Conservation (phyloP, 176 grass and related monocot genomes). For the Bonia amplexicaulis region DNA sequence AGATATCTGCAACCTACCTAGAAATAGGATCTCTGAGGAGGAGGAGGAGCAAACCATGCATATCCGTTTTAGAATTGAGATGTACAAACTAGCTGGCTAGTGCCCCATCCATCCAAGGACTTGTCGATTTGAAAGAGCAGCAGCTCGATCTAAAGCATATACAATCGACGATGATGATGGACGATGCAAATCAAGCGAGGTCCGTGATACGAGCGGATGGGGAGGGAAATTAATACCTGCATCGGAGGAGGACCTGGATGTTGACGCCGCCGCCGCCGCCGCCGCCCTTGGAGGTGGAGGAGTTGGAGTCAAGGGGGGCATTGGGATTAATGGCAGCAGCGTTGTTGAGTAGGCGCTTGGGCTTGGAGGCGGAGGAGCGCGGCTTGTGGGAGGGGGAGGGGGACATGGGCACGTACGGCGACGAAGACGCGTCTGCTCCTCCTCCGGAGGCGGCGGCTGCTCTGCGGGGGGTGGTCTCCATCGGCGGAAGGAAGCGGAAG, state of each 20-base stretch:
- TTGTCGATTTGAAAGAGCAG: too few species aligned
- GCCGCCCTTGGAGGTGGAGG: conserved; percentile 12
- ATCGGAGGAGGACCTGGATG: conserved; percentile 65
- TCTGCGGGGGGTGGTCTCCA: conserved; percentile 29
- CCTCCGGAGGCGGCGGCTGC: background rate
- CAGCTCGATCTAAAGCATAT: too few species aligned
- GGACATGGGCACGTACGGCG: conserved; percentile 14
- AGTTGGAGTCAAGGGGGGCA: background rate
- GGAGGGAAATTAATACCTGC: conserved; percentile 37
- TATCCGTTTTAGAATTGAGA: too few species aligned
- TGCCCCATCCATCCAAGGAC: too few species aligned
- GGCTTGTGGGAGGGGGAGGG: conserved; percentile 26
- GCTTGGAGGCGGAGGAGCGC: conserved; percentile 2
- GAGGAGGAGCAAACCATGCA: too few species aligned
- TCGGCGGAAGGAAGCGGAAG: background rate
- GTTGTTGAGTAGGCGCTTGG: conserved; percentile 6
- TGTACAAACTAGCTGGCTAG: too few species aligned
- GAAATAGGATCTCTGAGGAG: too few species aligned
- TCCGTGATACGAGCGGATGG: too few species aligned
- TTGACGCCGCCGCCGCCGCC: conserved; percentile 45
- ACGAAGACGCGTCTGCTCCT: background rate
- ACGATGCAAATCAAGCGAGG: too few species aligned
- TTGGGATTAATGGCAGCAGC: background rate
- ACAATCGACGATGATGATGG: too few species aligned
- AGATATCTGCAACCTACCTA: too few species aligned